Conservation (phyloP, 768 basidiomycete genomes). For the Porphyrellus cyaneotinctus region DNA sequence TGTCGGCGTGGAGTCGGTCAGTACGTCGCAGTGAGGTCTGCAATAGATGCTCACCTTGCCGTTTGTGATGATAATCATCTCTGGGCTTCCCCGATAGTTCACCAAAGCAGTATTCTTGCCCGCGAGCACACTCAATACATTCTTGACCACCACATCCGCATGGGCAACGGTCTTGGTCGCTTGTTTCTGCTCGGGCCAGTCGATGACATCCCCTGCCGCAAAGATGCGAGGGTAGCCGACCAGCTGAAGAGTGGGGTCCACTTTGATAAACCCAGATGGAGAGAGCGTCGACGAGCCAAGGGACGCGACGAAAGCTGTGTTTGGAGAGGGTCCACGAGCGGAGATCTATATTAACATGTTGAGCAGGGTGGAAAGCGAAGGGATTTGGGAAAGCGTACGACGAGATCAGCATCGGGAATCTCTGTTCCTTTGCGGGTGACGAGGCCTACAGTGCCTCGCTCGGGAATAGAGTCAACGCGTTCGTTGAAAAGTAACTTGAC, state of each 20-base stretch:
- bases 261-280: slow-evolving; percentile 42
- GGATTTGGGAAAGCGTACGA: slow-evolving; percentile 39
- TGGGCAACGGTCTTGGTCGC: slow-evolving; percentile 46
- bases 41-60: slow-evolving; percentile 41
- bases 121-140: slow-evolving; percentile 43
- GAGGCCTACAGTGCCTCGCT: slow-evolving; percentile 35
- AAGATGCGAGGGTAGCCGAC: slow-evolving; percentile 49
- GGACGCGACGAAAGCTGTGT: slow-evolving; percentile 50
- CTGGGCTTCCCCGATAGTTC: slow-evolving; percentile 44
- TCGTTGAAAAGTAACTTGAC: slow-evolving; percentile 53
- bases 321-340: slow-evolving; percentile 37
- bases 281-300: slow-evolving; percentile 38
- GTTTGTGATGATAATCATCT: slow-evolving; percentile 52
- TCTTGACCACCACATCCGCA: slow-evolving; percentile 42
- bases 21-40: background rate
- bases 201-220: slow-evolving; percentile 63
- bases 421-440: slow-evolving; percentile 48
- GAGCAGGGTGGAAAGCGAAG: background rate
- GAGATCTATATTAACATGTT: slow-evolving; percentile 19
- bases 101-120: slow-evolving; percentile 33
- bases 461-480: slow-evolving; percentile 43
- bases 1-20: slow-evolving; percentile 18
- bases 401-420: slow-evolving; percentile 49
- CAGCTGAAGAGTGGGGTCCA: slow-evolving; percentile 57
- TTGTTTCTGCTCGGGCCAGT: slow-evolving; percentile 62